Evolutionary conservation across 2,329 filamentous ascomycete species (phyloP), one percentile per base, ranked within the genome.

Genomic region (Setomelanomma holmii): DNA sequence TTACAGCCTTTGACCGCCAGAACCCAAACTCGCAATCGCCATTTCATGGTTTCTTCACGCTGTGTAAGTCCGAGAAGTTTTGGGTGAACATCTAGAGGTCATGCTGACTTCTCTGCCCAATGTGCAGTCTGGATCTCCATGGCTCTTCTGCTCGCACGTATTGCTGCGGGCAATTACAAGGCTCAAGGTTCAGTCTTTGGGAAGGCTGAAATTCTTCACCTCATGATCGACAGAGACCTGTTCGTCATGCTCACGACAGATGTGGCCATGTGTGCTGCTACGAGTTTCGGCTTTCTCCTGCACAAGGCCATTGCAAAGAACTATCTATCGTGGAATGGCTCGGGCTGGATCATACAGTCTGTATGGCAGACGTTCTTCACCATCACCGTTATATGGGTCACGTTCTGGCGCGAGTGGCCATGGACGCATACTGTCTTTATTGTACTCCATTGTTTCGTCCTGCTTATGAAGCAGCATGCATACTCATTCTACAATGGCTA

Each of bases 351-450:
- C 20, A 75, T 91, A 22, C 89, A 93, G 67, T 88, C 89, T 66
- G 76, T 88, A 1, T 93, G 89, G 89, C 87, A 93, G 75, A 77
- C 80, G 0, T 56, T 79, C 12, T 92, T 88, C 62, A 81, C 91
- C 10, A 80, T 77, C 4, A 79, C 79, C 7, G 82, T 88, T 3
- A 77, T 92, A 4, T 83, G 82, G 45, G 84, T 89, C 77, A 88
- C 89, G 0, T 81, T 89, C 43, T 82, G 86, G 66, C 82, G 89
- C 4, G 84, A 91, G 44, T 93, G 89, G 90, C 88, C 89, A 1
- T 93, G 90, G 90, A 90, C 89, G 12, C 89, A 91, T 65, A 90
- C 88, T 1, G 87, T 91, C 16, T 91, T 89, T 71, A 89, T 90
- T 44, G 86, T 90, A 8, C 77, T 93, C 16, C 89, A 93, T 67